phyloP scores from a whole-genome alignment of 371 early-diverging fungal species.

The Mucor plumbeus region DNA sequence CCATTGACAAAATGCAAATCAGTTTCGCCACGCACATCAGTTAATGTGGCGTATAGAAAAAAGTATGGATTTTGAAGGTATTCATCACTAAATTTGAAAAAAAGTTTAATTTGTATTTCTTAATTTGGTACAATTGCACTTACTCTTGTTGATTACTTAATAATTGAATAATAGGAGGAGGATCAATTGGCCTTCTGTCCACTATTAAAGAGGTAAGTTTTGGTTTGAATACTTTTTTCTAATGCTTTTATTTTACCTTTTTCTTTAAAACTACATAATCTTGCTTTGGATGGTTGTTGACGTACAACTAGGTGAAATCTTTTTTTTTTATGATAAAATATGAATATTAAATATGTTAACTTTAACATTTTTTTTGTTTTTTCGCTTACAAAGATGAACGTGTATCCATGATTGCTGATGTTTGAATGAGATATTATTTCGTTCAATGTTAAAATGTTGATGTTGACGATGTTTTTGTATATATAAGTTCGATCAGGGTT shows the following conservation, averaged over 20 bases:
- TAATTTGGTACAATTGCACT: slow-evolving; percentile 6
- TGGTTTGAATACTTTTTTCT: background rate
- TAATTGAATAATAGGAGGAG: slow-evolving; percentile 54
- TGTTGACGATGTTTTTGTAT: background rate
- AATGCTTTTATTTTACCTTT: slow-evolving; percentile 39
- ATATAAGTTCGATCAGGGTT: background rate
- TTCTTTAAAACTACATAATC: slow-evolving; percentile 64
- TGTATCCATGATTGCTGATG: slow-evolving; percentile 3
- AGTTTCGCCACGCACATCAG: slow-evolving; percentile 30
- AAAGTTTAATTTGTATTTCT: slow-evolving; percentile 5
- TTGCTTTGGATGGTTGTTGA: slow-evolving; percentile 60
- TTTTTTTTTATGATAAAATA: background rate
- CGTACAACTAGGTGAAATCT: slow-evolving; percentile 45
- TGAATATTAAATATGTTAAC: background rate
- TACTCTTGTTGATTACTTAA: slow-evolving; percentile 23
- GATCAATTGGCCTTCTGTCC: slow-evolving; percentile 57
- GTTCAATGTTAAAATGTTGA: slow-evolving; percentile 5
- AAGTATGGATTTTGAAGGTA: slow-evolving; percentile 41
- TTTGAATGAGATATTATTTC: background rate
- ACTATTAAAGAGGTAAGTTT: slow-evolving; percentile 27
- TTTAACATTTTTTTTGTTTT: background rate
- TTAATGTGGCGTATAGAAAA: slow-evolving; percentile 51
- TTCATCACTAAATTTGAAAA: slow-evolving; percentile 20
- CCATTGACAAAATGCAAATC: slow-evolving; percentile 45
- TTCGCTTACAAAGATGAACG: background rate